These are phyloP conservation scores for Iris pallida DNA, from an alignment of 116 monocot genomes.

Conservation along the genomic window DNA sequence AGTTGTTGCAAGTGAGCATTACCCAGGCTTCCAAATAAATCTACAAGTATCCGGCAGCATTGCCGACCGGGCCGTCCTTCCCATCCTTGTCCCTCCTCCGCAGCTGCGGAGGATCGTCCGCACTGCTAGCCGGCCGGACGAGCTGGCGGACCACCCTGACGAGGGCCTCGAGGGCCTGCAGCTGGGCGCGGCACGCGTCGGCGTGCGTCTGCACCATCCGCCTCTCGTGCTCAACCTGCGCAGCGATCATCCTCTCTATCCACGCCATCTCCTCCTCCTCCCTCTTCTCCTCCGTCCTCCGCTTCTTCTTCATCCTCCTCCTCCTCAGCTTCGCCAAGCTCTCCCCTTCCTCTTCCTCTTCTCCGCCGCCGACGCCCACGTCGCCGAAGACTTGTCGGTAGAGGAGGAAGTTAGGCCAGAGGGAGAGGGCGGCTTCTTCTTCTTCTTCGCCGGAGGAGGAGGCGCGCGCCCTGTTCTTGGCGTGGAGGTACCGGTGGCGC, in stretches of 20 bases:
- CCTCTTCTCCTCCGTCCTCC: conserved; percentile 37
- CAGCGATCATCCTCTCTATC: conserved; percentile 45
- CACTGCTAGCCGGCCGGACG: conserved; percentile 13
- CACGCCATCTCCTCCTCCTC: conserved; percentile 59
- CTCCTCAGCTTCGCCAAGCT: conserved; percentile 7
- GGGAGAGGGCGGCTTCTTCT: conserved; percentile 25
- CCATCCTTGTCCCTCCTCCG: background rate
- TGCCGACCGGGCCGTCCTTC: too few relatives aligned
- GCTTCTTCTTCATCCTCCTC: conserved; percentile 9
- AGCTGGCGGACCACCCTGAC: conserved; percentile 35
- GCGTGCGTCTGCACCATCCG: conserved; percentile 56
- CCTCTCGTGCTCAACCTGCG: conserved; percentile 71
- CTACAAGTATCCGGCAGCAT: too few relatives aligned
- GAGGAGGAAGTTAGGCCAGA: conserved; percentile 58
- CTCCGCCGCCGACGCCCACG: conserved; percentile 1
- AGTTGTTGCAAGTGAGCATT: too few relatives aligned
- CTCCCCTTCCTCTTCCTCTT: background rate
- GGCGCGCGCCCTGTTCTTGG: conserved; percentile 48
- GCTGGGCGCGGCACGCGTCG: conserved; percentile 42
- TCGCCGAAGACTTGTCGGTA: conserved; percentile 62
- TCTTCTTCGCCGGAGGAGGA: conserved; percentile 11
- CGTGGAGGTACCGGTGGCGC: conserved; percentile 57
- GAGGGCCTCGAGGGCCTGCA: conserved; percentile 32
- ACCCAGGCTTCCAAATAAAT: too few relatives aligned
- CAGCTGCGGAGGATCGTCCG: background rate